These are phyloP conservation scores for Tolypocladium tropicale DNA, from an alignment of 2,329 filamentous ascomycete genomes.

Conservation along the genomic window DNA sequence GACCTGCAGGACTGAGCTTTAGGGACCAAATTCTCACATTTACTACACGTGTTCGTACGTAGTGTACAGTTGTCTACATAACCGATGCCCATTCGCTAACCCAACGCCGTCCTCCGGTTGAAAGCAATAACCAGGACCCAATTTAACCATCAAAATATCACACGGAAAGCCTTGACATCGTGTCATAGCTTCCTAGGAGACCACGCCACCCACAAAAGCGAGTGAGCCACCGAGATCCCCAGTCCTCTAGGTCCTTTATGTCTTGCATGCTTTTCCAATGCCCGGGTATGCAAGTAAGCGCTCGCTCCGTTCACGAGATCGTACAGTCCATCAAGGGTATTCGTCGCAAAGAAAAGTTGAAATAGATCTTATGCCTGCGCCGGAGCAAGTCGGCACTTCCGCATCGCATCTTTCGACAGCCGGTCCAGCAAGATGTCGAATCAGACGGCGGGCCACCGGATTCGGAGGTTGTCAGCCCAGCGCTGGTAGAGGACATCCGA, in stretches of 20 bases:
- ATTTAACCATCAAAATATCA: slow-evolving; percentile 1
- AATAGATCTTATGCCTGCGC: not conserved
- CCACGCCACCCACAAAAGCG: not conserved
- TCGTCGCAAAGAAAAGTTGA: slow-evolving; percentile 3
- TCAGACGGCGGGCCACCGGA: slow-evolving; percentile 49
- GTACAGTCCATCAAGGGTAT: slow-evolving; percentile 7
- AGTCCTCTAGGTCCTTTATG: not conserved
- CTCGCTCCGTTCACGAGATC: slow-evolving; percentile 10
- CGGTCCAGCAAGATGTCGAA: not conserved
- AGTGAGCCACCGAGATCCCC: not conserved
- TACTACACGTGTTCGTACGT: slow-evolving; percentile 7
- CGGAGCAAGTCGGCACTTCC: not conserved
- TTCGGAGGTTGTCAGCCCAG: slow-evolving; percentile 76
- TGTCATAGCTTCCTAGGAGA: not conserved
- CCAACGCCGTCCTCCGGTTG: slow-evolving; percentile 4
- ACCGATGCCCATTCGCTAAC: not conserved
- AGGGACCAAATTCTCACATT: not conserved
- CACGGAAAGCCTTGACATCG: slow-evolving; percentile 1
- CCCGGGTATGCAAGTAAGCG: slow-evolving; percentile 11
- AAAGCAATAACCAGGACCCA: not conserved
- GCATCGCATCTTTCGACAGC: not conserved
- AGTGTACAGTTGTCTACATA: slow-evolving; percentile 10
- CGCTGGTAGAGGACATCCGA: slow-evolving; percentile 84
- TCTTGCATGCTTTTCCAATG: slow-evolving; percentile 6
- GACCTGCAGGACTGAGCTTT: not conserved